A percentile compares a stretch with the other conserved stretches of the same genome.
These are phyloP conservation scores for Fusarium veterinarium DNA, from an alignment of 2,329 filamentous ascomycete genomes.

Conservation along the genomic window DNA sequence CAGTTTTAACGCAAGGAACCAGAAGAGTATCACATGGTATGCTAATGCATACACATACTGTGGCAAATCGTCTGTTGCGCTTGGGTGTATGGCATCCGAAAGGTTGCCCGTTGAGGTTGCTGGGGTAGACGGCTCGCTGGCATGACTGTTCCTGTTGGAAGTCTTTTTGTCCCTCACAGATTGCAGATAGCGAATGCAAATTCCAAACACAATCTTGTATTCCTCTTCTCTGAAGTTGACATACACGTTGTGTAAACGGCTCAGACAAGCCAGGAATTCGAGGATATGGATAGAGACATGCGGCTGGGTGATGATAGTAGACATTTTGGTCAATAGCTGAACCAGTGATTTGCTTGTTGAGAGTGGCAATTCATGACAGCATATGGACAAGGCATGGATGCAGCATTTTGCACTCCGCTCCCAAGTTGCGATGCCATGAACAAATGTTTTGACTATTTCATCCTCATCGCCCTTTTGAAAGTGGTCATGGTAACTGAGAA, in stretches of 20 bases:
- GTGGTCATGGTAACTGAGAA: constrained; percentile 89
- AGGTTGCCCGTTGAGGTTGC: constrained; percentile 28
- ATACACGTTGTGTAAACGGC: constrained; percentile 84
- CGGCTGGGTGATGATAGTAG: constrained; percentile 93
- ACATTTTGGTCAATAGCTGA: constrained; percentile 90
- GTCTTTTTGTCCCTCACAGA: constrained; percentile 79
- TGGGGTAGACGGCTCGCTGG: constrained; percentile 56
- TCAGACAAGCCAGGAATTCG: constrained; percentile 92
- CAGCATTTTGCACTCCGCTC: constrained; percentile 91
- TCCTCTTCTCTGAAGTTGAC: constrained; percentile 92
- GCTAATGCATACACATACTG: constrained; percentile 95
- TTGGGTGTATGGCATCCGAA: constrained; percentile 40
- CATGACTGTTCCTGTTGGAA: constrained; percentile 58
- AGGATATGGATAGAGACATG: constrained; percentile 94
- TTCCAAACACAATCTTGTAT: constrained; percentile 93
- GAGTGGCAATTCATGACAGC: constrained; percentile 91
- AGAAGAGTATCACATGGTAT: constrained; percentile 95
- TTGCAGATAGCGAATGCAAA: constrained; percentile 93
- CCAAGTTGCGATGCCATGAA: constrained; percentile 84
- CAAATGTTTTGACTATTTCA: constrained; percentile 87
- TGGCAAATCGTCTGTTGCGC: constrained; percentile 77
- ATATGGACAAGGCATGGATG: constrained; percentile 94
- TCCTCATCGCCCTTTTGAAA: constrained; percentile 89
- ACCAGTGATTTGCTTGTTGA: constrained; percentile 89
- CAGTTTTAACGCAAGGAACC: constrained; percentile 92